phyloP scores from a whole-genome alignment of 169 alveolate genomes.

The Plasmodium inui region DNA sequence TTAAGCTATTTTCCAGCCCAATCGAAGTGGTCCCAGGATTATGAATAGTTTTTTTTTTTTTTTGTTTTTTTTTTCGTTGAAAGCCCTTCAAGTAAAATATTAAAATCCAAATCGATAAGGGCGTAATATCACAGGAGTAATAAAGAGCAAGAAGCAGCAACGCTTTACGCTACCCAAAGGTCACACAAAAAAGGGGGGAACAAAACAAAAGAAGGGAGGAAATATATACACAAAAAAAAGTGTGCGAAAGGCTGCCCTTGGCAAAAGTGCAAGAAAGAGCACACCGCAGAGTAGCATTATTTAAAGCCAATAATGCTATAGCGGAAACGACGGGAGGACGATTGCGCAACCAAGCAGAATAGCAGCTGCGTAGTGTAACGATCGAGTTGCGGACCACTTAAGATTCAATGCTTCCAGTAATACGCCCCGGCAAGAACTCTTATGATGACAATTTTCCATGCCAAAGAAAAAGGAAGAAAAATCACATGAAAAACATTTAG shows the following conservation, averaged over 20 bases:
- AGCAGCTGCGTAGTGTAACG: neutral
- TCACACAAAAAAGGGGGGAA: neutral
- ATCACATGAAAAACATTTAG: conserved; percentile 26
- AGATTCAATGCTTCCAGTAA: neutral
- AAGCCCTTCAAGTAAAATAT: neutral
- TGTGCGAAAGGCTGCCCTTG: neutral
- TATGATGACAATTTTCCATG: conserved; percentile 2
- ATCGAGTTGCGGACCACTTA: neutral
- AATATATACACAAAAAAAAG: neutral
- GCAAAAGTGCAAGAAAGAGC: neutral
- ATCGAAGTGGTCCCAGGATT: neutral
- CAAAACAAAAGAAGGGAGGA: neutral
- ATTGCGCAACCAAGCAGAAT: neutral
- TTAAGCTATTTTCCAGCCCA: neutral
- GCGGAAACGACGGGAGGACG: neutral
- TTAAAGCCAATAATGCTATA: neutral
- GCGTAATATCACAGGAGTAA: neutral
- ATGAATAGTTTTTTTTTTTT: neutral
- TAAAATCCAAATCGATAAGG: neutral
- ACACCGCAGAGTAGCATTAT: neutral
- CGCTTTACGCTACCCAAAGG: neutral
- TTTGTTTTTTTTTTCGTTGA: neutral
- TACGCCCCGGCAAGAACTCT: neutral
- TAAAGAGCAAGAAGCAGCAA: neutral
- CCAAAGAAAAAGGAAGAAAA: neutral